phyloP scores from a whole-genome alignment of 345 rosid species.

The Lagerstroemia speciosa region DNA sequence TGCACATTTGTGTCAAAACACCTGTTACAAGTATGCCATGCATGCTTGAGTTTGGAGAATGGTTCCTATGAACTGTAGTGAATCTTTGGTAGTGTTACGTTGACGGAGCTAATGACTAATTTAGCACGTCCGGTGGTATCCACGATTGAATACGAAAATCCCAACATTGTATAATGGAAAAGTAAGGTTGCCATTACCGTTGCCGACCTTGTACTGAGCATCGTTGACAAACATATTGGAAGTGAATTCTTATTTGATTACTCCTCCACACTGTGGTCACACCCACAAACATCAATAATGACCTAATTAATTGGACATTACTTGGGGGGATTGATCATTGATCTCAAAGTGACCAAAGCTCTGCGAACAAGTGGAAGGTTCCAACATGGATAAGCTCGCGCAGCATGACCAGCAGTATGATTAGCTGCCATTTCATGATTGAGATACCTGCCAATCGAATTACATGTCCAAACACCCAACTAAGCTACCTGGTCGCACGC shows the following conservation, averaged over 20 bases:
- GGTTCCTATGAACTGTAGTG: no score
- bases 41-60: no score
- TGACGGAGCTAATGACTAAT: no score
- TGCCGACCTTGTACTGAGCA: no score
- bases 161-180: no score
- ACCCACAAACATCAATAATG: slow-evolving; percentile 4
- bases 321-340: not conserved
- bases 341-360: not conserved
- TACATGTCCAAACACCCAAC: not conserved
- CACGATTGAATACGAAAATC: no score
- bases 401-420: slow-evolving; percentile 10
- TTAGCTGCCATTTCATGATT: not conserved
- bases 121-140: no score
- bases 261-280: not conserved
- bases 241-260: not conserved
- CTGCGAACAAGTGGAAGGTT: not conserved
- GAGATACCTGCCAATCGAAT: not conserved
- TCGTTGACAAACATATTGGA: no score
- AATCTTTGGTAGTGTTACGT: no score
- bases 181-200: no score
- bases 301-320: slow-evolving; percentile 5
- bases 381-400: not conserved
- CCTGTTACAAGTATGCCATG: no score
- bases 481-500: not conserved
- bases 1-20: no score